Conservation (phyloP, 352 stramenopile species). For the Peronosclerospora sorghi region DNA sequence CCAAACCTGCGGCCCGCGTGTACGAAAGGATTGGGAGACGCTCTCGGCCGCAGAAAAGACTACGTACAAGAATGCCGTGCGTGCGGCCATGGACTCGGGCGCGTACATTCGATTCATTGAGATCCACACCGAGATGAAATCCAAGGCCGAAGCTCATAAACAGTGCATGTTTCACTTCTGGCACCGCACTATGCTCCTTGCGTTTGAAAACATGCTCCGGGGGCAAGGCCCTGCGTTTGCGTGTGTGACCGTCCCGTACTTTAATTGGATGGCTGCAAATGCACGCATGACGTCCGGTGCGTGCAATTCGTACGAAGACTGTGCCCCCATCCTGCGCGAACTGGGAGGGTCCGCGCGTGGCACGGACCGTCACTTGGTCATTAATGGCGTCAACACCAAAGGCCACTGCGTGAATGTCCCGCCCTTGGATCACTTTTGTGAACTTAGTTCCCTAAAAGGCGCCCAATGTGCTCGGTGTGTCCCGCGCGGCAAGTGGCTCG, state of each 20-base stretch:
- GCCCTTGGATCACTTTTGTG: conserved; percentile 49
- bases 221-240: conserved; percentile 31
- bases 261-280: conserved; percentile 56
- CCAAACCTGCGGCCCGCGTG: conserved; percentile 18
- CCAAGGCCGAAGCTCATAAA: conserved; percentile 32
- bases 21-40: conserved; percentile 30
- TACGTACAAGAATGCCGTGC: conserved; percentile 37
- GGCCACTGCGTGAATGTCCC: conserved; percentile 27
- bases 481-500: conserved; percentile 31
- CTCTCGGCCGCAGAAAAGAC: conserved; percentile 22
- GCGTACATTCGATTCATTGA: conserved; percentile 48
- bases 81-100: conserved; percentile 38
- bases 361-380: conserved; percentile 14
- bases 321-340: conserved; percentile 28
- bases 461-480: conserved; percentile 31
- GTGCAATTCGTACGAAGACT: conserved; percentile 35
- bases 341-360: conserved; percentile 27
- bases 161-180: conserved; percentile 80
- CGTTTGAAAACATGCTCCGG: conserved; percentile 80
- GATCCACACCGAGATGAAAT: conserved; percentile 53
- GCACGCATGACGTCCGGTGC: conserved; percentile 21
- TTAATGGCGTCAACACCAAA: conserved; percentile 31
- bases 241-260: conserved; percentile 75
- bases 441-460: conserved; percentile 15
- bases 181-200: conserved; percentile 52